Base-by-base conservation (phyloP, 2,329 filamentous ascomycete genomes). In the Blastomyces percursus region DNA sequence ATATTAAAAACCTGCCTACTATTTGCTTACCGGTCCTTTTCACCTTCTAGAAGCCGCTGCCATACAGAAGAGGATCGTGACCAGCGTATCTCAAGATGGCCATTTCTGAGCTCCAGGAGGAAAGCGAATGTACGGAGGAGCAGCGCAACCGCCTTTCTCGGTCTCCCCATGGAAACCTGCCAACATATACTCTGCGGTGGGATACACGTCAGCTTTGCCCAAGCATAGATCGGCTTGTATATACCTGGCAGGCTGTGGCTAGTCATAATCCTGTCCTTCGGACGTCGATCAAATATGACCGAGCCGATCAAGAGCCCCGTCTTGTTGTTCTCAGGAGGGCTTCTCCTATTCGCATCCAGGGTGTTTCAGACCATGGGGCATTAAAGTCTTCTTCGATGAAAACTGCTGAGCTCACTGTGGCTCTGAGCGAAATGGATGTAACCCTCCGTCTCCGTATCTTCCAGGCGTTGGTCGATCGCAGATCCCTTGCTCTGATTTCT, bases 211-310 rank as follows among this genome's bases (percentile, higher is more conserved):
- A 42, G n/a, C 54, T 40, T 35, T 56, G 54, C 32, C 54, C 54
- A 35, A 56, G 54, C 35, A 56, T 56, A 6, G 60, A 61, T 24
- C 60, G 60, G 7, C 32, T 61, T 42, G 24, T 46, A 8, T 48
- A 56, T 24, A 61, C 50, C 30, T 61, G 60, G 60, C 60, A 61
- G 35, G 60, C 60, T 24, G 46, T 61, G 9, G 60, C 60, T 40
- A 55, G 51, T 32, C 60, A 61, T 32, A 54, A 61, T 57, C 51
- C 52, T 21, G 42, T 54, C 42, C 24, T 61, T 8, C 60, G 60
- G 16, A 61, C 51, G 24, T 57, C 60, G 7, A 32, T 57, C 30
- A 56, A 24, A 21, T 9, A 35, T 35, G 27, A 27, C 52, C 12
- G 40, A 44, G 7, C 51, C 21, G 21, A 35, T 50, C 21, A 44